Percentiles rank a stretch among this genome's conserved stretches.
phyloP scores from a whole-genome alignment of 1,284 basidiomycete genomes.

The Neolentinus lepideus region DNA sequence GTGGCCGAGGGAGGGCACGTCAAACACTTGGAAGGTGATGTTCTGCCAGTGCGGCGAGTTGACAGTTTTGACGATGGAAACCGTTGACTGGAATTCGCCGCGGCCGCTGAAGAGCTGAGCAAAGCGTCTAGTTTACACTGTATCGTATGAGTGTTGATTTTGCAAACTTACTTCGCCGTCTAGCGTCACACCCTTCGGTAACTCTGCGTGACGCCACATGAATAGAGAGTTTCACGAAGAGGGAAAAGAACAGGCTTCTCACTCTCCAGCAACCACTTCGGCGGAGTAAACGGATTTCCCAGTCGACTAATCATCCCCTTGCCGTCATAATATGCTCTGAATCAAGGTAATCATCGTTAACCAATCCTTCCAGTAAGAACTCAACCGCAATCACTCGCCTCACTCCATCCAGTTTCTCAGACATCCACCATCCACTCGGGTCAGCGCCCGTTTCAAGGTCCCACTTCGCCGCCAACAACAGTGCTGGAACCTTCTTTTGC shows the following conservation, averaged over 20 bases:
- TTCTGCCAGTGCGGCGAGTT: conserved; percentile 52
- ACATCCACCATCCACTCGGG: conserved; percentile 62
- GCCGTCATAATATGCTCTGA: conserved; percentile 55
- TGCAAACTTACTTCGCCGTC: conserved; percentile 41
- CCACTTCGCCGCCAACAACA: conserved; percentile 57
- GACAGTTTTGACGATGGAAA: conserved; percentile 50
- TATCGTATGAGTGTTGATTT: background rate
- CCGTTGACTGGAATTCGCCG: conserved; percentile 49
- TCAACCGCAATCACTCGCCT: conserved; percentile 30
- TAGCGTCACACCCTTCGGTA: conserved; percentile 51
- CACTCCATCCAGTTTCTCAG: conserved; percentile 58
- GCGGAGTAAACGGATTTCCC: conserved; percentile 55
- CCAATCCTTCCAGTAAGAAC: background rate
- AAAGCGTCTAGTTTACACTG: background rate
- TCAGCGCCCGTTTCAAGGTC: conserved; percentile 46
- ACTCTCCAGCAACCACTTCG: conserved; percentile 56
- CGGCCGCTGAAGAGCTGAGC: conserved; percentile 46
- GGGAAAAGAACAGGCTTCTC: conserved; percentile 13
- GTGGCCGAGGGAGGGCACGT: conserved; percentile 47
- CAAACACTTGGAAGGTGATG: conserved; percentile 61
- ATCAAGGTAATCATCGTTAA: background rate
- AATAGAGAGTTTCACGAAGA: background rate
- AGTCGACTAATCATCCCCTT: conserved; percentile 48
- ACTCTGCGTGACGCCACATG: conserved; percentile 26
- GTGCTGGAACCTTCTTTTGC: conserved; percentile 25